phyloP scores from a whole-genome alignment of 192 early-diverging fungal genomes.

The Rhizophagus clarus region DNA sequence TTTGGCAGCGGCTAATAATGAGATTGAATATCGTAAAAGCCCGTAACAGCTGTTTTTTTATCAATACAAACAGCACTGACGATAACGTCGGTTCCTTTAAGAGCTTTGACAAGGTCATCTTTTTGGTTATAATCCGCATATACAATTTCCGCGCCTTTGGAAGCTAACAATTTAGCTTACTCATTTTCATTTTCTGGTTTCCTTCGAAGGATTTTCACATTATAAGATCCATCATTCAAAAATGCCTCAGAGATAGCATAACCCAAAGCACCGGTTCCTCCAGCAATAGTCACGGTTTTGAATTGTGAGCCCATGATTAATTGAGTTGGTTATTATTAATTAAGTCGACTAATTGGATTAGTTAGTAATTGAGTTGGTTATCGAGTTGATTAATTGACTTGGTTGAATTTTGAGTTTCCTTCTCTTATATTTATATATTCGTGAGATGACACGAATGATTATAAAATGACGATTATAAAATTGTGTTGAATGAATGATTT shows the following conservation, averaged over 20 bases:
- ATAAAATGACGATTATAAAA: too few species aligned
- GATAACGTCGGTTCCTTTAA: constrained; percentile 21
- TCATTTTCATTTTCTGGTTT: constrained; percentile 7
- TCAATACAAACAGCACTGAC: not conserved
- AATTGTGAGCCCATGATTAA: constrained; percentile 5
- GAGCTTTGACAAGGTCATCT: constrained; percentile 27
- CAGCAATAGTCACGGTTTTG: constrained; percentile 1
- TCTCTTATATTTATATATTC: too few species aligned
- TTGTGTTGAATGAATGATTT: too few species aligned
- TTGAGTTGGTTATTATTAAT: too few species aligned
- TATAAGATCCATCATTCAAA: constrained; percentile 29
- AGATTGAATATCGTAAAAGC: not conserved
- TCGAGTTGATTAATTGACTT: too few species aligned
- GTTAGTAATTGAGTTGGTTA: too few species aligned
- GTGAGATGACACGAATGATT: too few species aligned
- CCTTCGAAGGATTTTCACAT: constrained; percentile 22
- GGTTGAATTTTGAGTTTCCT: too few species aligned
- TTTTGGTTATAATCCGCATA: constrained; percentile 29
- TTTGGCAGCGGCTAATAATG: constrained; percentile 25
- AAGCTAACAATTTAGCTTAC: constrained; percentile 2
- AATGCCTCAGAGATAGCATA: constrained; percentile 16
- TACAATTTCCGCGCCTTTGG: constrained; percentile 21
- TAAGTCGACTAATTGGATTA: too few species aligned
- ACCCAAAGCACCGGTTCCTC: constrained; percentile 14
- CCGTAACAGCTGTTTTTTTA: not conserved